phyloP scores from a whole-genome alignment of 306 rosid species.

The Neltuma alba region DNA sequence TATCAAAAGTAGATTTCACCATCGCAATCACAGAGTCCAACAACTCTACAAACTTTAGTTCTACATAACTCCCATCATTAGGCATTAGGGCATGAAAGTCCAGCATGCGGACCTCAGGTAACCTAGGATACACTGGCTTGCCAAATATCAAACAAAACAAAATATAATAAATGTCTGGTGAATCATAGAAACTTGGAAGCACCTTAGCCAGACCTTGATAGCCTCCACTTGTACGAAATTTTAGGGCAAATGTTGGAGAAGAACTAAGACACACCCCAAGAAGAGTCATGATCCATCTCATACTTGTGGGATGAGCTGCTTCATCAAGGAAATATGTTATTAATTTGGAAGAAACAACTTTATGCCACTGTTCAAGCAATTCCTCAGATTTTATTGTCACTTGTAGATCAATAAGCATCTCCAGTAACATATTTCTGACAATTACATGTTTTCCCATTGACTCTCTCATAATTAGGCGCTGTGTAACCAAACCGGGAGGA shows the following conservation, averaged over 20 bases:
- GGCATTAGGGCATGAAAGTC: slow-evolving; percentile 99
- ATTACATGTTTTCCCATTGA: slow-evolving; percentile 99
- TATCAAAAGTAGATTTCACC: slow-evolving; percentile 92
- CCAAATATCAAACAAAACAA: slow-evolving; percentile 97
- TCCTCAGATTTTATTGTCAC: slow-evolving; percentile 92
- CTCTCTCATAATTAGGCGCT: slow-evolving; percentile 73
- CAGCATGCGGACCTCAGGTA: slow-evolving; percentile 99
- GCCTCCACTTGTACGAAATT: slow-evolving; percentile 98
- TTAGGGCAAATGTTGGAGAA: slow-evolving; percentile 90
- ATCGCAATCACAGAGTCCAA: slow-evolving; percentile 92
- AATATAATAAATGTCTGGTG: slow-evolving; percentile 97
- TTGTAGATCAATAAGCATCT: slow-evolving; percentile 98
- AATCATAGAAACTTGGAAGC: slow-evolving; percentile 95
- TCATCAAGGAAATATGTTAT: slow-evolving; percentile 98
- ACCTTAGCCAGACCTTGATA: slow-evolving; percentile 92
- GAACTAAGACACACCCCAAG: slow-evolving; percentile 97
- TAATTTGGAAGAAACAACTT: slow-evolving; percentile 92
- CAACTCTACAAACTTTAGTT: slow-evolving; percentile 78
- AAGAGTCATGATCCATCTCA: slow-evolving; percentile 99
- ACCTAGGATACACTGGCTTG: slow-evolving; percentile 94
- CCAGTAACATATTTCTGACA: slow-evolving; percentile 95
- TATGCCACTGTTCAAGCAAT: slow-evolving; percentile 98
- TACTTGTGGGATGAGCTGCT: slow-evolving; percentile 96
- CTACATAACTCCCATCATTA: slow-evolving; percentile 75
- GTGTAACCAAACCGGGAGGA: slow-evolving; percentile 78